Percentiles rank a stretch among this genome's conserved stretches.
Conservation (phyloP, 805 yeast genomes). For the Ogataea chonburiensis region DNA sequence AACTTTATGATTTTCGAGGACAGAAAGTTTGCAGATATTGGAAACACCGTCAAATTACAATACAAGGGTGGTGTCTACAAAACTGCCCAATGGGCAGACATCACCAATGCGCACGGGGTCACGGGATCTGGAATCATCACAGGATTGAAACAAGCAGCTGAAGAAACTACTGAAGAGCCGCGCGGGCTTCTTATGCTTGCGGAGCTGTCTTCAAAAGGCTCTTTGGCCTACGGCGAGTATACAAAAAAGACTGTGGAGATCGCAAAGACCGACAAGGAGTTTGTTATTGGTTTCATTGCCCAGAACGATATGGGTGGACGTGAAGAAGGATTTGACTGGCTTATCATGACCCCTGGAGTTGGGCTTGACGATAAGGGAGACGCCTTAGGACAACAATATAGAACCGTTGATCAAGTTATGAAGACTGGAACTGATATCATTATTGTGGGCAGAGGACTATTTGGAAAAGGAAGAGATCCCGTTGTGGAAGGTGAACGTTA, state of each 20-base stretch:
- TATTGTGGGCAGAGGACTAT: slow-evolving; percentile 97
- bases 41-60: slow-evolving; percentile 94
- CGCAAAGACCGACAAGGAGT: slow-evolving; percentile 77
- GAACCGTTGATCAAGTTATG: slow-evolving; percentile 85
- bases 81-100: slow-evolving; percentile 93
- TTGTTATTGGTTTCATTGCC: slow-evolving; percentile 96
- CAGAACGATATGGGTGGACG: slow-evolving; percentile 83
- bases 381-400: slow-evolving; percentile 91
- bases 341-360: slow-evolving; percentile 97
- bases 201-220: slow-evolving; percentile 90
- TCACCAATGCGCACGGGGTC: slow-evolving; percentile 96
- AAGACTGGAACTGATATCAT: slow-evolving; percentile 88
- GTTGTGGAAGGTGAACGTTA: slow-evolving; percentile 83
- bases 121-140: slow-evolving; percentile 92
- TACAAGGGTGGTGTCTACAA: slow-evolving; percentile 86
- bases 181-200: slow-evolving; percentile 94
- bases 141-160: slow-evolving; percentile 82
- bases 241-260: slow-evolving; percentile 85
- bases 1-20: slow-evolving; percentile 93
- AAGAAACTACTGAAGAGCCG: slow-evolving; percentile 68
- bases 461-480: slow-evolving; percentile 93
- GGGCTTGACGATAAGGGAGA: slow-evolving; percentile 97
- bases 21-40: slow-evolving; percentile 97
- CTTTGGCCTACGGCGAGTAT: slow-evolving; percentile 90
- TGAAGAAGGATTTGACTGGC: slow-evolving; percentile 89